Evolutionary conservation across 495 filamentous ascomycete species (phyloP).

Genomic region (Neurospora sp.): DNA sequence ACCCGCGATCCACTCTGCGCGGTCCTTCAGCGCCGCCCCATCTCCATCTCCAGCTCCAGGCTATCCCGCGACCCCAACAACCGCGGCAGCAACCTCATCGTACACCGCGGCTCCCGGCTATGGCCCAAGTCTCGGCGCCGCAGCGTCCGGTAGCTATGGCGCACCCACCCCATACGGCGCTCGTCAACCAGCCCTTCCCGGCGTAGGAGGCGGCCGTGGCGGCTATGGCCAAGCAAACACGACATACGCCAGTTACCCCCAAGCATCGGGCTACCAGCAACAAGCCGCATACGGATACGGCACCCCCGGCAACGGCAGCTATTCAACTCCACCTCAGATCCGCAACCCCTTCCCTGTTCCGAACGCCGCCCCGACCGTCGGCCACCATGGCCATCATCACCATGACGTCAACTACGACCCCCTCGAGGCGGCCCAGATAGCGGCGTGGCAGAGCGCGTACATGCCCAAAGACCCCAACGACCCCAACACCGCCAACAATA

Average conservation of each 20-base stretch:
- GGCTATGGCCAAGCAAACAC: slow-evolving; percentile 22
- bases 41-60: slow-evolving; percentile 9
- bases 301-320: slow-evolving; percentile 22
- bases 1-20: slow-evolving; percentile 9
- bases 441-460: slow-evolving; percentile 95
- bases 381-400: not conserved
- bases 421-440: slow-evolving; percentile 85
- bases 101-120: slow-evolving; percentile 14
- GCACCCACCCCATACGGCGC: slow-evolving; percentile 24
- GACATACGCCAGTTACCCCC: slow-evolving; percentile 36
- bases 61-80: slow-evolving; percentile 16
- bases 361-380: slow-evolving; percentile 29
- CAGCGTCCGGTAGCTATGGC: slow-evolving; percentile 28
- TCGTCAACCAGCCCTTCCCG: slow-evolving; percentile 19
- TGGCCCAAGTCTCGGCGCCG: slow-evolving; percentile 14
- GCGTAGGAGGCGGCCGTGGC: slow-evolving; percentile 19
- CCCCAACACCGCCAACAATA: slow-evolving; percentile 11
- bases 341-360: slow-evolving; percentile 77
- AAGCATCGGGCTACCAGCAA: slow-evolving; percentile 37
- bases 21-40: slow-evolving; percentile 12
- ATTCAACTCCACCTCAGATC: slow-evolving; percentile 59
- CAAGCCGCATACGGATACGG: slow-evolving; percentile 18
- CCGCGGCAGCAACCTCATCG: slow-evolving; percentile 6
- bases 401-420: slow-evolving; percentile 47
- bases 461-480: slow-evolving; percentile 42